These are phyloP conservation scores for Saccharomycopsis synnaedendra DNA, from an alignment of 805 yeast genomes.

Conservation along the genomic window DNA sequence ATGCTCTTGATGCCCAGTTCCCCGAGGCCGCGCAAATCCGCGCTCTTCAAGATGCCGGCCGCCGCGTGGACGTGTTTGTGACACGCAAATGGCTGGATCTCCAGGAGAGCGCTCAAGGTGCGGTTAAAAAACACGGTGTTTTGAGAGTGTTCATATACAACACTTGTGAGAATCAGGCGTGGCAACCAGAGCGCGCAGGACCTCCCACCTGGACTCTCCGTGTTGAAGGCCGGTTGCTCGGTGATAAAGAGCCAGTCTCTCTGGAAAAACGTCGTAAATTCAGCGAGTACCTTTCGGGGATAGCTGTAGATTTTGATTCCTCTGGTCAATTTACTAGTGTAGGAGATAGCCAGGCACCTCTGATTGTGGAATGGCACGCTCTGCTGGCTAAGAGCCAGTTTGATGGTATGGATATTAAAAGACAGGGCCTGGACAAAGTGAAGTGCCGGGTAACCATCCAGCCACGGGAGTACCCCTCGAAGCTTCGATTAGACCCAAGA, in stretches of 20 bases:
- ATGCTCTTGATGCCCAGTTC: constrained; percentile 31
- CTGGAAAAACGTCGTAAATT: constrained; percentile 48
- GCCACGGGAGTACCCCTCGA: constrained; percentile 64
- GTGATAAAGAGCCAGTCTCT: constrained; percentile 36
- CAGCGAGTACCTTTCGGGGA: constrained; percentile 70
- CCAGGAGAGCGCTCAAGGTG: constrained; percentile 51
- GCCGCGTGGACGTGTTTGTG: constrained; percentile 65
- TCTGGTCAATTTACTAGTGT: constrained; percentile 12
- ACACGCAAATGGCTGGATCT: constrained; percentile 78
- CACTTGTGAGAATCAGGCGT: constrained; percentile 76
- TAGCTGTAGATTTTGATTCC: constrained; percentile 61
- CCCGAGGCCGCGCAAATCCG: constrained; percentile 70
- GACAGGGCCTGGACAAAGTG: constrained; percentile 60
- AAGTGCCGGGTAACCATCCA: constrained; percentile 67
- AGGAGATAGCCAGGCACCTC: constrained; percentile 16
- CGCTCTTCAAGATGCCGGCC: constrained; percentile 70
- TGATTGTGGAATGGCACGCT: constrained; percentile 75
- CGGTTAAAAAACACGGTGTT: constrained; percentile 37
- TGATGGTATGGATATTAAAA: constrained; percentile 82
- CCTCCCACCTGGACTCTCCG: constrained; percentile 74
- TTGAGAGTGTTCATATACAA: constrained; percentile 77
- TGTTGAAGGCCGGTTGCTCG: constrained; percentile 73
- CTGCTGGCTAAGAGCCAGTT: constrained; percentile 40
- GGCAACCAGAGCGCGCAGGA: constrained; percentile 41
- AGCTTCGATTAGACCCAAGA: constrained; percentile 51